A percentile compares a stretch with the other conserved stretches of the same genome.
Conservation (phyloP, 2,329 filamentous ascomycete genomes). For the Plenodomus tracheiphilus region DNA sequence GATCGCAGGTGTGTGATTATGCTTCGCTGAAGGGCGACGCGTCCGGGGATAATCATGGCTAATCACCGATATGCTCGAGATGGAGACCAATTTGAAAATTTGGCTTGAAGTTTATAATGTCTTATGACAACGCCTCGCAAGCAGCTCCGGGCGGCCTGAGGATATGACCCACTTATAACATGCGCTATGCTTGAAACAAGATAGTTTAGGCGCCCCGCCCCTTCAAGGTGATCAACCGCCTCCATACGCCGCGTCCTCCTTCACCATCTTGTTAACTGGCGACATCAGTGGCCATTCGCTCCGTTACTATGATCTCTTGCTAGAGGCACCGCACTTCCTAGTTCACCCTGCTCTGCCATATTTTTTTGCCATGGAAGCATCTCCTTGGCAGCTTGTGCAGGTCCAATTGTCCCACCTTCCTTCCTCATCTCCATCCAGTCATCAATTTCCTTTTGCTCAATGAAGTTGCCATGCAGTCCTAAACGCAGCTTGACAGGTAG, state of each 20-base stretch:
- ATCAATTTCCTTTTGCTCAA: constrained; percentile 35
- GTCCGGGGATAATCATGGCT: constrained; percentile 14
- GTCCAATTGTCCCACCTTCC: constrained; percentile 30
- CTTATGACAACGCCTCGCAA: no score
- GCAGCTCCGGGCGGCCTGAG: no score
- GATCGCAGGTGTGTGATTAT: constrained; percentile 7
- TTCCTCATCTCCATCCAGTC: constrained; percentile 35
- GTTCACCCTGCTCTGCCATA: constrained; percentile 19
- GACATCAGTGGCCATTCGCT: background rate
- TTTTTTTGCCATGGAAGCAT: constrained; percentile 37
- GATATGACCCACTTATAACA: no score
- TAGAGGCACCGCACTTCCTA: constrained; percentile 9
- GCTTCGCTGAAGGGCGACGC: constrained; percentile 3
- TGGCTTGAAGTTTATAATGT: no score
- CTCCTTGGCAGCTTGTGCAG: constrained; percentile 23
- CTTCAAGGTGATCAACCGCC: no score
- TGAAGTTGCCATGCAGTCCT: constrained; percentile 40
- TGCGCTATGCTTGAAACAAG: no score
- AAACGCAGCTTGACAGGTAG: constrained; percentile 43
- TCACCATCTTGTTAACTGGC: no score
- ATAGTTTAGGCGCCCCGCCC: no score
- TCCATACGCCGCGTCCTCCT: no score
- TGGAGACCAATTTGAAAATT: no score
- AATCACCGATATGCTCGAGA: no score
- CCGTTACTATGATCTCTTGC: background rate